phyloP scores from a whole-genome alignment of 768 basidiomycete genomes.

The Rhizopogon sp. region DNA sequence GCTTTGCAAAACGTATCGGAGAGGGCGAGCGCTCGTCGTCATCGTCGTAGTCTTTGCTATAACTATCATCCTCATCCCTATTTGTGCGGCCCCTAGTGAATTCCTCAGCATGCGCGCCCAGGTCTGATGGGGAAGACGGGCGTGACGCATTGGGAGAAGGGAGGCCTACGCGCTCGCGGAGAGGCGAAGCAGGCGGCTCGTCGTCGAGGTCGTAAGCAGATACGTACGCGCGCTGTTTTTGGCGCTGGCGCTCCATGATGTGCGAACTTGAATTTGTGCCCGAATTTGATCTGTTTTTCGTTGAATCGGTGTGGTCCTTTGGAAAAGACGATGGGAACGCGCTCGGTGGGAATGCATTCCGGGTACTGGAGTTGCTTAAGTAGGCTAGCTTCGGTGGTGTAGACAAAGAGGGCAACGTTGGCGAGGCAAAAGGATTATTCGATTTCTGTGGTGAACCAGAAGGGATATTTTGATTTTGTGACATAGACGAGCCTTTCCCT shows the following conservation, averaged over 20 bases:
- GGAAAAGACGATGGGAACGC: background rate
- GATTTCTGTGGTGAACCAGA: background rate
- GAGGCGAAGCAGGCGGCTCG: slow-evolving; percentile 27
- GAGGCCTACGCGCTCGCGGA: slow-evolving; percentile 10
- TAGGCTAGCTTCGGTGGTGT: slow-evolving; percentile 2
- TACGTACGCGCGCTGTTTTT: background rate
- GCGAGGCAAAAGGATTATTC: slow-evolving; percentile 2
- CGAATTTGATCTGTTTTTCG: no score
- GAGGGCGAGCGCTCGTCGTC: slow-evolving; percentile 1
- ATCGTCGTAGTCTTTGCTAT: background rate
- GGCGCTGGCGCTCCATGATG: slow-evolving; percentile 1
- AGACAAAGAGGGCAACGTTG: slow-evolving; percentile 17
- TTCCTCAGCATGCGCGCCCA: background rate
- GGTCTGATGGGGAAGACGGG: background rate
- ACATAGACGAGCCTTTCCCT: background rate
- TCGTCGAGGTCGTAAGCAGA: slow-evolving; percentile 19
- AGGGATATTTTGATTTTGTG: background rate
- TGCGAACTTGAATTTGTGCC: background rate
- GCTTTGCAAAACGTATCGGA: background rate
- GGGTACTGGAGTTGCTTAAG: background rate
- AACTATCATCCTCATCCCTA: background rate
- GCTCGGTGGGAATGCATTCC: background rate
- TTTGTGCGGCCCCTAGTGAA: background rate
- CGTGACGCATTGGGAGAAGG: background rate
- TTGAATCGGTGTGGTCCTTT: background rate